phyloP scores from a whole-genome alignment of 1,284 basidiomycete species.

The Cystobasidiaceae sp. region DNA sequence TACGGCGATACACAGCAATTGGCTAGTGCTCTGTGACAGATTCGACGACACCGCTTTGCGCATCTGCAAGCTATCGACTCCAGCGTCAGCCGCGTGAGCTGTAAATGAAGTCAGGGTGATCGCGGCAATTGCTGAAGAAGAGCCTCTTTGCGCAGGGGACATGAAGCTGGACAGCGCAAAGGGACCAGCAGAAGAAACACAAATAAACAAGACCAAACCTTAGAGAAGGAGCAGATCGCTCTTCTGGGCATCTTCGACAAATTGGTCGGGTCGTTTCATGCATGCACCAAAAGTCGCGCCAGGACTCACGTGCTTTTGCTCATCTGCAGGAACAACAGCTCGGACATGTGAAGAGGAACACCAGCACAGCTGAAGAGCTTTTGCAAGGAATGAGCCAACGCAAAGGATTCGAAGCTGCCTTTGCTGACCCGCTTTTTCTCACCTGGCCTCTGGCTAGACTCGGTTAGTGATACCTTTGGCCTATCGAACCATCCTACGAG shows the following conservation, averaged over 20 bases:
- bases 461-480: too few species aligned
- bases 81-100: not conserved
- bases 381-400: conserved; percentile 35
- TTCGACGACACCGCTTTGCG: not conserved
- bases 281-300: not conserved
- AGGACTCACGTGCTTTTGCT: not conserved
- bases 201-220: conserved; percentile 6
- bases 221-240: conserved; percentile 12
- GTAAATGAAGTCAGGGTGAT: not conserved
- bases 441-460: conserved; percentile 41
- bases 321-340: conserved; percentile 3
- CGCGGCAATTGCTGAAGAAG: not conserved
- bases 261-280: not conserved
- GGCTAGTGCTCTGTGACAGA: not conserved
- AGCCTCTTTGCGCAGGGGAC: too few species aligned
- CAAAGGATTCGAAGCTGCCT: conserved; percentile 35
- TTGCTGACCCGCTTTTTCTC: conserved; percentile 40
- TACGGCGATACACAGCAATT: not conserved
- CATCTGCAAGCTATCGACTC: not conserved
- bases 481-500: too few species aligned
- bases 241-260: conserved; percentile 17
- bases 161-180: too few species aligned
- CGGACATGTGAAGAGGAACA: conserved; percentile 29
- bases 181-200: too few species aligned
- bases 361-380: conserved; percentile 33